Conservation (phyloP, 306 rosid genomes). For the Biancaea sappan region DNA sequence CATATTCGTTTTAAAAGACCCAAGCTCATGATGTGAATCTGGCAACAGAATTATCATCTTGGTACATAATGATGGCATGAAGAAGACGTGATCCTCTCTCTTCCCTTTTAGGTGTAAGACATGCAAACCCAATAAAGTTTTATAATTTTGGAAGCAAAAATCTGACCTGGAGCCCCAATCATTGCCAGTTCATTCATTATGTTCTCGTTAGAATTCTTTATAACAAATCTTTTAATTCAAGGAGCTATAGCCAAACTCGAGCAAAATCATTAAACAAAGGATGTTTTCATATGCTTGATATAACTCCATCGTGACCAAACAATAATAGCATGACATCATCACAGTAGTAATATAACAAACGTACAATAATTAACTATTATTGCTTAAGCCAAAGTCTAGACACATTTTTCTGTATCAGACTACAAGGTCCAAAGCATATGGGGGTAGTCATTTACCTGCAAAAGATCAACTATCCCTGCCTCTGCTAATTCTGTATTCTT, state of each 20-base stretch:
- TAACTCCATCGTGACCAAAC: background rate
- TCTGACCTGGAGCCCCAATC: background rate
- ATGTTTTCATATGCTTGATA: background rate
- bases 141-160: background rate
- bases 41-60: background rate
- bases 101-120: background rate
- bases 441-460: conserved; percentile 62
- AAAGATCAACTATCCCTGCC: conserved; percentile 53
- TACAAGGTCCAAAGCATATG: conserved; percentile 24
- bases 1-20: background rate
- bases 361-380: conserved; percentile 7
- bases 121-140: background rate
- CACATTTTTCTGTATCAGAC: conserved; percentile 17
- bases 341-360: conserved; percentile 10
- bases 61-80: background rate
- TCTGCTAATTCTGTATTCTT: conserved; percentile 65
- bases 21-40: background rate
- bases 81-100: background rate
- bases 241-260: conserved; percentile 13
- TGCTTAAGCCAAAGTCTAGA: background rate
- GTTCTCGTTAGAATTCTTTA: background rate
- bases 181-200: background rate
- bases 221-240: background rate
- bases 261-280: conserved; percentile 4
- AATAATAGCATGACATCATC: conserved; percentile 6